Evolutionary conservation across 2,329 filamentous ascomycete species (phyloP), one percentile per base, ranked within the genome.

Genomic region (Cordyceps tenuipes): DNA sequence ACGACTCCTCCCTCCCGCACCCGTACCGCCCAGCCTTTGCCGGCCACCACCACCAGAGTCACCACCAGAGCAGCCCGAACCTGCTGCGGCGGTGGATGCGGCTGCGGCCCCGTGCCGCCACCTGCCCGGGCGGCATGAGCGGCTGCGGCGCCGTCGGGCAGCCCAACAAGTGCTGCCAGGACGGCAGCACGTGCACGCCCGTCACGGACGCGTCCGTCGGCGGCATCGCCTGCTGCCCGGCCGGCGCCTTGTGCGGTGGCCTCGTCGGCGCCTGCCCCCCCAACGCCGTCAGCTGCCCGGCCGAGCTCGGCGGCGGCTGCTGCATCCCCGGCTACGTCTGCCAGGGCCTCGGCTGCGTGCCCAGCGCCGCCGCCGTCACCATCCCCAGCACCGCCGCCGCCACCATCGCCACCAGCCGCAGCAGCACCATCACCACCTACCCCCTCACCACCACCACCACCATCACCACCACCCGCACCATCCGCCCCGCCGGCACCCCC

Each of bases 241-340:
- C 76, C 41, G 88, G 88, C 3, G 74, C 77, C 48, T 80, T 71
- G 6, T 93, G 89, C 70, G 80, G 79, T 3, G 86, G 87, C 10
- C 74, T 75, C 1, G 83, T 92, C 6, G 81, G 79, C 0, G 69
- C 69, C n/a, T 92, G 89, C 64, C 77, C 78, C 2, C 74, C 76
- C 4, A 85, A 81, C 46, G 85, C 88, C 62, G 81, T 82, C 12
- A 82, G 82, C 53, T 93, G 89, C 68, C 77, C 85, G 0, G 77
- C 82, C 8, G 79, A 80, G 39, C 70, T 86, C 0, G 89, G 88
- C 3, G 89, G 88, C 15, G 89, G 89, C 2, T 93, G 89, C 68
- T 93, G 89, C 69, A 84, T 91, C 12, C 77, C 84, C 0, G 88
- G 87, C 5, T 91, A 84, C 67, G 77, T 82, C 1, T 93, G 89